Conservation (phyloP, 2,329 filamentous ascomycete genomes). For the Akanthomyces lecanii region DNA sequence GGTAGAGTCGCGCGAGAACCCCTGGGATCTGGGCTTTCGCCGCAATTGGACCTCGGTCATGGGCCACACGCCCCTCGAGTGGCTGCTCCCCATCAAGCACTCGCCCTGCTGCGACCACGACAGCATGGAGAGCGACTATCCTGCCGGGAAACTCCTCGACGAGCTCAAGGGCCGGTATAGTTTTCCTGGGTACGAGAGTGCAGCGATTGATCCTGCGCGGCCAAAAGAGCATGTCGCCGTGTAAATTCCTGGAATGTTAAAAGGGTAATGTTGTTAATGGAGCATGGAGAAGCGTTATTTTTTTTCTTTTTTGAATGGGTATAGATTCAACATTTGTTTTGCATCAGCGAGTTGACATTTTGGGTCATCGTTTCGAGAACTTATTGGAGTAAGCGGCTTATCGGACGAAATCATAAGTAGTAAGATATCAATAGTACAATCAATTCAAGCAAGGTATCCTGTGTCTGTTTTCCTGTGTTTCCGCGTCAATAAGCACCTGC, state of each 20-base stretch:
- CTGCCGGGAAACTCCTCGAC: constrained; percentile 58
- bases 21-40: constrained; percentile 70
- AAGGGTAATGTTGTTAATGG: background rate
- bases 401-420: too few relatives aligned
- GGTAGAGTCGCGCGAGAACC: constrained; percentile 71
- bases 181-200: constrained; percentile 22
- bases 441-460: too few relatives aligned
- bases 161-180: constrained; percentile 46
- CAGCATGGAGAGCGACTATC: constrained; percentile 62
- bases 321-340: too few relatives aligned
- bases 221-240: background rate
- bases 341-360: too few relatives aligned
- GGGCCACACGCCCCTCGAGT: constrained; percentile 67
- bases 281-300: background rate
- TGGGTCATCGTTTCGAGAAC: too few relatives aligned
- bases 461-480: too few relatives aligned
- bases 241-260: background rate
- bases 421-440: too few relatives aligned
- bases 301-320: background rate
- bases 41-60: constrained; percentile 77
- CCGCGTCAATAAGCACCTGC: too few relatives aligned
- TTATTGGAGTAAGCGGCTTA: too few relatives aligned
- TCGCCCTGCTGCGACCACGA: constrained; percentile 72
- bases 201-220: background rate
- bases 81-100: constrained; percentile 71